A percentile compares a stretch with the other conserved stretches of the same genome.
These are phyloP conservation scores for Vachellia pachyceras DNA, from an alignment of 306 rosid species.

Conservation along the genomic window DNA sequence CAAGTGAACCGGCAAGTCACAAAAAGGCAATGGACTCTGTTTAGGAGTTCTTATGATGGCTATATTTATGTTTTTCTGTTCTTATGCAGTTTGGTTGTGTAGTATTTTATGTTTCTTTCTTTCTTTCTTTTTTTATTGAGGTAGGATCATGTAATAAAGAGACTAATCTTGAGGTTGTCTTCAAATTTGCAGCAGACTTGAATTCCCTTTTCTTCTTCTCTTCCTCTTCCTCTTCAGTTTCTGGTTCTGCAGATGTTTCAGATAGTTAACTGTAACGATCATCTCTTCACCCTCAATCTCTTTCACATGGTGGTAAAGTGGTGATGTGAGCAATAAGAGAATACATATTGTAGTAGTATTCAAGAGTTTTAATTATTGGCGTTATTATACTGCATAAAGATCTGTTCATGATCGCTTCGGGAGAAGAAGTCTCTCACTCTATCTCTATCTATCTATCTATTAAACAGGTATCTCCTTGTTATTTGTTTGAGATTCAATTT, in stretches of 20 bases:
- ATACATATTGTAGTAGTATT: background rate
- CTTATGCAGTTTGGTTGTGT: conserved; percentile 36
- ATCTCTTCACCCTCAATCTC: too few relatives aligned
- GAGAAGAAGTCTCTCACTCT: too few relatives aligned
- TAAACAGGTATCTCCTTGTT: too few relatives aligned
- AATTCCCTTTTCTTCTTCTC: background rate
- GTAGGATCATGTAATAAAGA: conserved; percentile 49
- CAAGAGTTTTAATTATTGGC: conserved; percentile 27
- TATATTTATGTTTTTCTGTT: background rate
- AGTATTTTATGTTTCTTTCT: background rate
- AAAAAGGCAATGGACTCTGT: conserved; percentile 76
- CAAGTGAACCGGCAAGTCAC: conserved; percentile 92
- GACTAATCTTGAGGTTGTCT: conserved; percentile 21
- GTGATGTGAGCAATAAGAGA: conserved; percentile 32
- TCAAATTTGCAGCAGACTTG: conserved; percentile 39
- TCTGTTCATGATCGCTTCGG: conserved; percentile 14
- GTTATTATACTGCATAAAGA: conserved; percentile 12
- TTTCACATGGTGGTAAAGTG: too few relatives aligned
- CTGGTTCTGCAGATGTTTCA: conserved; percentile 50
- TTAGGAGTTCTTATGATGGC: conserved; percentile 47
- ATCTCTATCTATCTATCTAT: too few relatives aligned
- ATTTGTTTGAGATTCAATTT: too few relatives aligned
- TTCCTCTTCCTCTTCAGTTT: conserved; percentile 28
- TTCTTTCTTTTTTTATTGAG: conserved; percentile 9
- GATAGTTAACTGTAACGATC: conserved; percentile 43